phyloP scores from a whole-genome alignment of 306 rosid genomes.

The Astragalus glycyphyllos region DNA sequence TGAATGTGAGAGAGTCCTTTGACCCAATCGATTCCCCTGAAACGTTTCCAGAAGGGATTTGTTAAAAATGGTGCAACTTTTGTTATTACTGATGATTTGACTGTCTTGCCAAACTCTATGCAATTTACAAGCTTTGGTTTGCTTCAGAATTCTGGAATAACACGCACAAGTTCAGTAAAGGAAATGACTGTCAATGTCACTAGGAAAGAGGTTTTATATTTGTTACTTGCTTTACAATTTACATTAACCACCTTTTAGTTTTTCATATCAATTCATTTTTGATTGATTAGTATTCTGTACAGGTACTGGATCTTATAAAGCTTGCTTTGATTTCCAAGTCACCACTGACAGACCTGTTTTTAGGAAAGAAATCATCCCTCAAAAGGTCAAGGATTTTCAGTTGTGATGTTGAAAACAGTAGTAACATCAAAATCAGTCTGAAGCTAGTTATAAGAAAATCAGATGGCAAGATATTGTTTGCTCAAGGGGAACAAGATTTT shows the following conservation, averaged over 20 bases:
- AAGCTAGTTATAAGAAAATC: neutral
- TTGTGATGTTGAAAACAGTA: neutral
- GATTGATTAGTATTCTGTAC: neutral
- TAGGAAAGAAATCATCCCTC: neutral
- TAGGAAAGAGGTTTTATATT: neutral
- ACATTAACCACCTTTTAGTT: neutral
- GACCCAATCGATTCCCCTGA: neutral
- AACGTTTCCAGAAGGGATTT: neutral
- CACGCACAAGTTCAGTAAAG: neutral
- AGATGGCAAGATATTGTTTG: neutral
- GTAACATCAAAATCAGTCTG: too few species aligned
- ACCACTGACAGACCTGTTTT: neutral
- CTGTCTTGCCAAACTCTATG: neutral
- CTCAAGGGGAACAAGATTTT: neutral
- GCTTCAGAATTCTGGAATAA: neutral
- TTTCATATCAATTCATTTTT: neutral
- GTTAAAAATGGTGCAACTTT: neutral
- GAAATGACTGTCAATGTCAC: neutral
- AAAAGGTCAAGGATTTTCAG: neutral
- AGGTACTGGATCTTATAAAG: conserved; percentile 7
- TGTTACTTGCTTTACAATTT: neutral
- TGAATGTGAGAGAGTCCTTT: neutral
- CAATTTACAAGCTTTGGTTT: neutral
- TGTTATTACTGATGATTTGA: conserved; percentile 22
- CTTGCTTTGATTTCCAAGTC: neutral